Conservation (phyloP, 1,139 yeast species). For the Yamadazyma pseudoaaseri region DNA sequence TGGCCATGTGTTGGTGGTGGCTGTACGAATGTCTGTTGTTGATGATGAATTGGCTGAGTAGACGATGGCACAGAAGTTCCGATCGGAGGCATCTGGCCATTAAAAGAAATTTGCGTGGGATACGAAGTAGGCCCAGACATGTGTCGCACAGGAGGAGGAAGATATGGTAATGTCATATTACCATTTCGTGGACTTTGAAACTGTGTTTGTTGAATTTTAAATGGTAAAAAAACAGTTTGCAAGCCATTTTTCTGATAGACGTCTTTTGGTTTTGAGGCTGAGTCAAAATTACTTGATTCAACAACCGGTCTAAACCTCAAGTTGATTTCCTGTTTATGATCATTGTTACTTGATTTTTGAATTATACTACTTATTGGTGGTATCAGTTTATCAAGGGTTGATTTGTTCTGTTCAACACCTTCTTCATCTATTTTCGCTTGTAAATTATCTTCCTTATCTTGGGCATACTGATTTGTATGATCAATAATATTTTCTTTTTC, state of each 20-base stretch:
- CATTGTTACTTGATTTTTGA: neutral
- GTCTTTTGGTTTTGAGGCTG: conserved; percentile 2
- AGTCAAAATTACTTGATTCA: neutral
- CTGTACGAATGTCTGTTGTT: no score
- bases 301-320: conserved; percentile 6
- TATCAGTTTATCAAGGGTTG: no score
- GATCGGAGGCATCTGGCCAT: no score
- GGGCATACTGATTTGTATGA: no score
- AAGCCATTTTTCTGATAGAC: conserved; percentile 8
- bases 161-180: conserved; percentile 1
- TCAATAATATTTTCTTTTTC: no score
- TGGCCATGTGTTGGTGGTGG: no score
- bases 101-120: neutral
- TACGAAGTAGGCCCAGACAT: neutral
- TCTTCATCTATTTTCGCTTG: no score
- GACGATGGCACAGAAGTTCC: no score
- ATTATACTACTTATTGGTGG: conserved; percentile 1
- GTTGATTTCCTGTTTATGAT: neutral
- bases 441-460: no score
- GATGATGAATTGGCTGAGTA: no score
- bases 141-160: conserved; percentile 4
- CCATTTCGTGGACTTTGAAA: neutral
- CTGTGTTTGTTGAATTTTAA: conserved; percentile 2
- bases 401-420: no score
- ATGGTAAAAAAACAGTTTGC: conserved; percentile 10